Percentiles rank a stretch among this genome's conserved stretches.
Conservation (phyloP, 805 yeast genomes). For the Ogataea nonfermentans region DNA sequence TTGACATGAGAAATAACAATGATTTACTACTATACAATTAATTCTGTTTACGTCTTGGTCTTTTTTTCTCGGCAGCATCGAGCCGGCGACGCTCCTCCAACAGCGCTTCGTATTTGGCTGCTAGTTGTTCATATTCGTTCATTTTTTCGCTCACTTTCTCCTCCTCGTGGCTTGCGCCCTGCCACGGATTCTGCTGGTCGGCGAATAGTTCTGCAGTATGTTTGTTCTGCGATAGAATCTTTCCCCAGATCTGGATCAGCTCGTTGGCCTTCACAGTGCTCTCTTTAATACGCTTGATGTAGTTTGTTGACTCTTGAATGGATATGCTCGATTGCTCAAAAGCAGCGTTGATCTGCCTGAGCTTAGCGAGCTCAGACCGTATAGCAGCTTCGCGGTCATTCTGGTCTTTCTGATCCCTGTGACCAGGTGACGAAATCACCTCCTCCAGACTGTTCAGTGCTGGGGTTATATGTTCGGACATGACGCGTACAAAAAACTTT, state of each 20-base stretch:
- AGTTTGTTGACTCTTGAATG: slow-evolving; percentile 17
- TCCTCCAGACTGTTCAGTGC: slow-evolving; percentile 15
- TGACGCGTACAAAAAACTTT: slow-evolving; percentile 13
- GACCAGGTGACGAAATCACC: slow-evolving; percentile 14
- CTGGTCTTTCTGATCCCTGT: slow-evolving; percentile 6
- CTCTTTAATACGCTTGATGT: slow-evolving; percentile 18
- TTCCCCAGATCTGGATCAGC: slow-evolving; percentile 57
- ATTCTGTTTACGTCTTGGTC: slow-evolving; percentile 5
- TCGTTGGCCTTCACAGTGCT: slow-evolving; percentile 23
- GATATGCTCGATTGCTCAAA: slow-evolving; percentile 20
- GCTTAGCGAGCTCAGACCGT: slow-evolving; percentile 15
- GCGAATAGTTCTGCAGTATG: slow-evolving; percentile 49
- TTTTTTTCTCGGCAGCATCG: slow-evolving; percentile 16
- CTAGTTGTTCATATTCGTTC: slow-evolving; percentile 30
- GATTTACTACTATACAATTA: not conserved
- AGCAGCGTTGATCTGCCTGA: slow-evolving; percentile 19
- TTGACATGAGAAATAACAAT: not conserved
- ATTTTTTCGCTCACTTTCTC: slow-evolving; percentile 18
- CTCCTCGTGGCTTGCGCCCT: slow-evolving; percentile 20
- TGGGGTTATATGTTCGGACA: slow-evolving; percentile 19
- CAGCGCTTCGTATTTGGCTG: slow-evolving; percentile 22
- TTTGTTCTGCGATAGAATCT: slow-evolving; percentile 59
- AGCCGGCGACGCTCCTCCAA: slow-evolving; percentile 1
- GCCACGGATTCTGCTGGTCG: slow-evolving; percentile 14
- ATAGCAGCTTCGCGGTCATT: slow-evolving; percentile 14